Conservation (phyloP, 768 basidiomycete species). For the Filobasidium floriforme region DNA sequence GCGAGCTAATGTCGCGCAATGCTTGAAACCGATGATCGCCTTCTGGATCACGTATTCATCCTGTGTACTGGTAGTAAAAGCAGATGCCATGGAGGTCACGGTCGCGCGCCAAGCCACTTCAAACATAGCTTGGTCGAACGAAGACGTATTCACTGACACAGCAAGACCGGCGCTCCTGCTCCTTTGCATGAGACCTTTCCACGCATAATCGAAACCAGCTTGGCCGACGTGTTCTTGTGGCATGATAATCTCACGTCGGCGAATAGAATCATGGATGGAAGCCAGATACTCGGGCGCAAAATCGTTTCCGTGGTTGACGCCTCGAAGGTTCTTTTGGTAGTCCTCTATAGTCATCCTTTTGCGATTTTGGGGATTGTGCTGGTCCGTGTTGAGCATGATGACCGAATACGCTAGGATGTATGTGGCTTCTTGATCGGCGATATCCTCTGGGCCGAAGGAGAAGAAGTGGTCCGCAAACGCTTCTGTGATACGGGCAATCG, state of each 20-base stretch:
- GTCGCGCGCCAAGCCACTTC: conserved; percentile 83
- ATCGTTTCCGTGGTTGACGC: conserved; percentile 76
- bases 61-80: conserved; percentile 81
- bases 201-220: conserved; percentile 95
- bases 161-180: conserved; percentile 69
- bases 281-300: conserved; percentile 80
- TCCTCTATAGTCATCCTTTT: conserved; percentile 97
- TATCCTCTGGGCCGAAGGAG: conserved; percentile 79
- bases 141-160: conserved; percentile 67
- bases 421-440: conserved; percentile 83
- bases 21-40: conserved; percentile 89
- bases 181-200: conserved; percentile 86
- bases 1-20: conserved; percentile 87
- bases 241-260: conserved; percentile 89
- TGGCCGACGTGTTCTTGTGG: conserved; percentile 96
- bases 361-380: conserved; percentile 85
- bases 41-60: conserved; percentile 95
- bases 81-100: conserved; percentile 88
- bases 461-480: conserved; percentile 89
- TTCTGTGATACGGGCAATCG: conserved; percentile 87
- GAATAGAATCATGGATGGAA: conserved; percentile 86
- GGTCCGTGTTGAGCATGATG: conserved; percentile 97
- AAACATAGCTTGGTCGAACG: conserved; percentile 91
- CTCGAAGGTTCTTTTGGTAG: conserved; percentile 81
- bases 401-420: conserved; percentile 92